Evolutionary conservation across 1,284 basidiomycete genomes (phyloP).

Genomic region (Ceratobasidium sp.): DNA sequence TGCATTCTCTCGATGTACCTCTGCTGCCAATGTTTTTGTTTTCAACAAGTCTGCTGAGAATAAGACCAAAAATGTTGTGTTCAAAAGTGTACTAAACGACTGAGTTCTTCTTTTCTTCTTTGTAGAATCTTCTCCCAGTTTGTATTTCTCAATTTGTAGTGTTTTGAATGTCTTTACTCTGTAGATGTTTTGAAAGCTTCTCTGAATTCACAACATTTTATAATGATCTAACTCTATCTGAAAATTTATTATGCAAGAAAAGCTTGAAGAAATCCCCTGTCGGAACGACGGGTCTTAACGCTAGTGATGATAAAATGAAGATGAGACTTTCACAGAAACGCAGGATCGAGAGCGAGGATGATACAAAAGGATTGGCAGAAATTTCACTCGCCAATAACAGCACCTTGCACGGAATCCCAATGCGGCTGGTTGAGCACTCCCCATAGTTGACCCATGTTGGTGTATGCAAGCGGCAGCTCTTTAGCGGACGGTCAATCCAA

Average conservation of each 20-base stretch:
- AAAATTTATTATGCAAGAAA: no score
- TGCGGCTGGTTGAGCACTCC: not conserved
- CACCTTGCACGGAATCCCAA: conserved; percentile 28
- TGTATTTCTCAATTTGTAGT: no score
- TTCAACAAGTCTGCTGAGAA: conserved; percentile 30
- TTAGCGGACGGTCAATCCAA: not conserved
- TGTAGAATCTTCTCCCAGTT: no score
- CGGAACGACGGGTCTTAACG: no score
- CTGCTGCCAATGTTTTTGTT: conserved; percentile 34
- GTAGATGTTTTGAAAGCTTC: no score
- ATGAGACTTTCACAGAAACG: no score
- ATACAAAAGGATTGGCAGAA: not conserved
- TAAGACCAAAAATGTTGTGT: conserved; percentile 40
- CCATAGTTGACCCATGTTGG: conserved; percentile 14
- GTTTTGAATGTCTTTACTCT: no score
- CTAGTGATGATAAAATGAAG: no score
- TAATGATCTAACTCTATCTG: no score
- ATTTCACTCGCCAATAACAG: conserved; percentile 3
- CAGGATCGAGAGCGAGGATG: no score
- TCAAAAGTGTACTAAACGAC: conserved; percentile 12
- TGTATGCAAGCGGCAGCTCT: conserved; percentile 22
- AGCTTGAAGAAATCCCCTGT: no score
- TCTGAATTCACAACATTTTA: no score
- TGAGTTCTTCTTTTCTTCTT: not conserved
- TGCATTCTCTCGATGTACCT: conserved; percentile 42